Evolutionary conservation across 768 basidiomycete genomes (phyloP), one percentile per base, ranked within the genome.

Genomic region (Podaxis sp.): DNA sequence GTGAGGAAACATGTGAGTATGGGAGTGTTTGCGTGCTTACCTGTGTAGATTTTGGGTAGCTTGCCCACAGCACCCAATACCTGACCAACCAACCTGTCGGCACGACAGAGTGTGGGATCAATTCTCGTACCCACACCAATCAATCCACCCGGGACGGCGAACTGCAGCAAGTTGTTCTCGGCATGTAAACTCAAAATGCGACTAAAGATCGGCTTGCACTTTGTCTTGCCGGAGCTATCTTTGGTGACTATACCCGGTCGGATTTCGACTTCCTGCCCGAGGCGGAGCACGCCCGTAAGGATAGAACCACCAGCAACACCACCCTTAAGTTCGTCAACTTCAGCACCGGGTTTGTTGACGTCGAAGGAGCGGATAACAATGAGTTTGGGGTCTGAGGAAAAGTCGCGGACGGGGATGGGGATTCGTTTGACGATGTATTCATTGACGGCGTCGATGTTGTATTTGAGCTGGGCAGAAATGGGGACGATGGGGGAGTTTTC

Each of bases 281-380:
- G 81, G 61, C 82, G 84, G 62, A 99, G 85, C 23, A 97, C 89
- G 68, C 97, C 96, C 4, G 87, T 91, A 63, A 99, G 82, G 70
- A 98, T 96, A 10, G 91, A 94, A 18, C 97, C 96, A 73, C 97
- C 97, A 16, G 97, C 97, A 40, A 98, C 97, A 69, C 97, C 97
- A 61, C 96, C 96, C 76, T 98, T 96, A 62, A 98, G 83, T 46
- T 99, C 97, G 66, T 96, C 90, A 3, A 98, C 95, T 70, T 95
- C 94, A 3, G 95, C 87, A 71, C 96, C 97, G 10, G 97, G 97
- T 75, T 97, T 98, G 83, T 99, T 99, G 73, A 99, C 96, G 73
- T 99, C 97, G 76, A 98, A 99, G 18, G 95, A 97, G 65, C 96
- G 93, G 74, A 99, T 99, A 72, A 98, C 95, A 71, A 98, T 98